Evolutionary conservation across 805 yeast species (phyloP).

Genomic region (Nakazawaea ishiwadae): DNA sequence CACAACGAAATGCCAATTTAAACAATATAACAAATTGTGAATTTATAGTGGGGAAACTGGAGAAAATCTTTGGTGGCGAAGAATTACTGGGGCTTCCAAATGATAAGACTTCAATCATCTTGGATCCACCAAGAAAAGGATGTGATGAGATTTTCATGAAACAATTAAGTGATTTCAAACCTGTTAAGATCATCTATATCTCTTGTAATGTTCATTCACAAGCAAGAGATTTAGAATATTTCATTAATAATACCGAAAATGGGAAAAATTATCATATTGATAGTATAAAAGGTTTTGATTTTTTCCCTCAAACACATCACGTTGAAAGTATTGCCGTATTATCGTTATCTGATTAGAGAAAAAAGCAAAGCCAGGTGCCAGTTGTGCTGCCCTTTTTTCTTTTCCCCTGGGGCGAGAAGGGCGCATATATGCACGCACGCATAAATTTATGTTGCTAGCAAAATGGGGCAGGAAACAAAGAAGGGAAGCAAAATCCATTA

Average conservation of each 20-base stretch:
- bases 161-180: constrained; percentile 79
- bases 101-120: constrained; percentile 76
- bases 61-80: constrained; percentile 74
- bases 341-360: no score
- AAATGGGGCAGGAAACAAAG: no score
- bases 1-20: constrained; percentile 69
- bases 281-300: constrained; percentile 89
- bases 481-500: no score
- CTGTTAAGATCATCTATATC: constrained; percentile 86
- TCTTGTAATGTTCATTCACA: constrained; percentile 98
- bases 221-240: constrained; percentile 88
- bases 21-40: constrained; percentile 76
- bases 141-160: constrained; percentile 85
- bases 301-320: constrained; percentile 93
- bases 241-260: constrained; percentile 58
- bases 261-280: constrained; percentile 68
- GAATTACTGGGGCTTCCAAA: constrained; percentile 76
- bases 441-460: no score
- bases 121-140: constrained; percentile 98
- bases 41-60: constrained; percentile 91
- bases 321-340: constrained; percentile 86
- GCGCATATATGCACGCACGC: no score
- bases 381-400: no score
- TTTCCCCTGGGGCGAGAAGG: no score
- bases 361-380: no score